A percentile compares a stretch with the other conserved stretches of the same genome.
Conservation (phyloP, 371 early-diverging fungal genomes). For the Chytridiales sp. region DNA sequence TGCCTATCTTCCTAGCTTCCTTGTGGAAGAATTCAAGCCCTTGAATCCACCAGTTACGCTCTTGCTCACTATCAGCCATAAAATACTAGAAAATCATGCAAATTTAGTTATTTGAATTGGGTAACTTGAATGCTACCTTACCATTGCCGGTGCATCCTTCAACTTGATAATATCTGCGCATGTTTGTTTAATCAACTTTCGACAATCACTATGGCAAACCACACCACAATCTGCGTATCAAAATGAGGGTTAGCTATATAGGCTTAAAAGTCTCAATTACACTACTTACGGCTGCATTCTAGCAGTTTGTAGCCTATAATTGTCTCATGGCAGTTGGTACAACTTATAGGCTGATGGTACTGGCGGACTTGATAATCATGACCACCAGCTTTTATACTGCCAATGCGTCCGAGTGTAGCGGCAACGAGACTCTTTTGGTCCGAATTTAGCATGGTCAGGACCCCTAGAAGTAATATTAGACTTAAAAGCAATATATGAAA, state of each 20-base stretch:
- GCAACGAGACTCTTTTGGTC: conserved; percentile 18
- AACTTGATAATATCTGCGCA: conserved; percentile 39
- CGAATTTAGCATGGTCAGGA: conserved; percentile 25
- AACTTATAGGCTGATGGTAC: conserved; percentile 48
- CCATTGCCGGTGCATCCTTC: conserved; percentile 36
- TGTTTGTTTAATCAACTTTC: conserved; percentile 31
- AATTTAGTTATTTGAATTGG: neutral
- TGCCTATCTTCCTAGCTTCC: conserved; percentile 29
- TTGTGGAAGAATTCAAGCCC: conserved; percentile 42
- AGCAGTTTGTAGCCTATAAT: conserved; percentile 44
- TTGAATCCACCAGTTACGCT: conserved; percentile 40
- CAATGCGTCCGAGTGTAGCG: conserved; percentile 20
- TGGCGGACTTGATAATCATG: conserved; percentile 42
- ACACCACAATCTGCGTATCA: conserved; percentile 40
- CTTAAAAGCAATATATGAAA: conserved; percentile 17
- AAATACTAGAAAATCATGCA: conserved; percentile 38
- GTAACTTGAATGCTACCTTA: conserved; percentile 15
- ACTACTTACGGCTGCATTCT: conserved; percentile 44
- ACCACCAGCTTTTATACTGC: conserved; percentile 32
- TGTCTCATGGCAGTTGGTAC: conserved; percentile 49
- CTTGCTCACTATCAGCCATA: conserved; percentile 41
- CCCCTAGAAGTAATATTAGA: conserved; percentile 24
- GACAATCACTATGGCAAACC: conserved; percentile 46
- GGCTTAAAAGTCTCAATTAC: neutral
- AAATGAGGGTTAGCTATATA: neutral